These are phyloP conservation scores for Globisporangium carolinianum DNA, from an alignment of 352 stramenopile genomes.

Conservation along the genomic window DNA sequence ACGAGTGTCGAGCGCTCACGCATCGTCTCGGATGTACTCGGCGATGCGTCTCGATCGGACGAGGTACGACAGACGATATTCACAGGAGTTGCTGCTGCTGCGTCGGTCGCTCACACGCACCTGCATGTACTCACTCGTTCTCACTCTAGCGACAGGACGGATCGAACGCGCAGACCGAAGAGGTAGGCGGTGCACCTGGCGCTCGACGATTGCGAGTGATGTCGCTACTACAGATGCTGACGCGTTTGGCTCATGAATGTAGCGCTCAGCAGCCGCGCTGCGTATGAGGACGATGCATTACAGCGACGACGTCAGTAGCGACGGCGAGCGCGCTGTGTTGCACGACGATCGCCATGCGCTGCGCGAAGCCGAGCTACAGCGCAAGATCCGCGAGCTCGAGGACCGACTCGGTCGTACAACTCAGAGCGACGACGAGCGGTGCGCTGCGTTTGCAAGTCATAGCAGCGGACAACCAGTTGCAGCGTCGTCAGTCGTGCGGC, in stretches of 20 bases:
- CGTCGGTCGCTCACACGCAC: too few relatives aligned
- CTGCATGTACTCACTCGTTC: too few relatives aligned
- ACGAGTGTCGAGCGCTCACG: not conserved
- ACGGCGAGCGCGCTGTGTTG: not conserved
- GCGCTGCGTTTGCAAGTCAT: constrained; percentile 3
- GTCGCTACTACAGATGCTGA: too few relatives aligned
- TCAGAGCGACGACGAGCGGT: constrained; percentile 12
- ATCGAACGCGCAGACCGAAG: too few relatives aligned
- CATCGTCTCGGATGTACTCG: not conserved
- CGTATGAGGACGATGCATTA: too few relatives aligned
- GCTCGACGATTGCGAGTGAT: not conserved
- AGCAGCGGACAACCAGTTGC: not conserved
- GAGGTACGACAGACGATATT: not conserved
- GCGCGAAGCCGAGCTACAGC: constrained; percentile 7
- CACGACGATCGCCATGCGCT: not conserved
- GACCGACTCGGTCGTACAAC: constrained; percentile 6
- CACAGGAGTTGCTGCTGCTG: too few relatives aligned
- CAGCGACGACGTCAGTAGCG: not conserved
- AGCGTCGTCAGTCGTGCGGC: too few relatives aligned
- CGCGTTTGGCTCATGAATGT: too few relatives aligned
- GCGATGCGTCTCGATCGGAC: not conserved
- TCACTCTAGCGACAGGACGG: too few relatives aligned
- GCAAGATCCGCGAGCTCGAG: constrained; percentile 10
- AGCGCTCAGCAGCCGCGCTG: too few relatives aligned
- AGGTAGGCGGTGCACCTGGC: not conserved